Conservation (phyloP, 805 yeast species). For the Barnettozyma pratensis region DNA sequence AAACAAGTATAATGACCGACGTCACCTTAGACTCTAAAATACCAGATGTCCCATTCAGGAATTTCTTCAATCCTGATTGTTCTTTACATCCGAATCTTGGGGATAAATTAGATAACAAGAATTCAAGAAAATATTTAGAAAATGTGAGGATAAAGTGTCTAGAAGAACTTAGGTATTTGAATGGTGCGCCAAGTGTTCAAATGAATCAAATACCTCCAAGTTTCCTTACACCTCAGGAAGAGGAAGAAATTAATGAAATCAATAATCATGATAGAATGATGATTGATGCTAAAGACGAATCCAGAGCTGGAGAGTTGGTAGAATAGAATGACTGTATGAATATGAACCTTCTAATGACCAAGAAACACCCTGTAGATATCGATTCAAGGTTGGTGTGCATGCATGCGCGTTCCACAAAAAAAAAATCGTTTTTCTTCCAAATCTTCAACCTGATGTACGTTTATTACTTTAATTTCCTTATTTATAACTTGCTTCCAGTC, state of each 20-base stretch:
- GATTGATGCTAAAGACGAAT: constrained; percentile 32
- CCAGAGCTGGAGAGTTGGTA: constrained; percentile 31
- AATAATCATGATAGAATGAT: constrained; percentile 31
- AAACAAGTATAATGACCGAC: constrained; percentile 81
- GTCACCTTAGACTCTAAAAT: constrained; percentile 68
- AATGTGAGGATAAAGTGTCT: constrained; percentile 66
- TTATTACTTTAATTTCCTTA: too few species aligned
- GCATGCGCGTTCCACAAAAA: too few species aligned
- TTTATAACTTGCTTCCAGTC: too few species aligned
- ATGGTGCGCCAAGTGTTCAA: constrained; percentile 89
- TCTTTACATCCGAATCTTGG: constrained; percentile 77
- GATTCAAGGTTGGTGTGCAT: background rate
- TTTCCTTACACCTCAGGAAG: constrained; percentile 32
- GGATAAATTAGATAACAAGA: constrained; percentile 77
- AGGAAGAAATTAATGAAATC: constrained; percentile 24
- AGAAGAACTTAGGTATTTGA: constrained; percentile 74
- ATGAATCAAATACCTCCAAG: constrained; percentile 85
- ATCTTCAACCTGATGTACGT: too few species aligned
- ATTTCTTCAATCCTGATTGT: constrained; percentile 56
- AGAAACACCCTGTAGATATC: background rate
- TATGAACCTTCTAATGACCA: too few species aligned
- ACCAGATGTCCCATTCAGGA: constrained; percentile 47
- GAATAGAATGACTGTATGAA: constrained; percentile 7
- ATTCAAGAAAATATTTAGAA: constrained; percentile 76
- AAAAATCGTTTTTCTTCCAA: too few species aligned